These are phyloP conservation scores for Golubevia pallescens DNA, from an alignment of 1,284 basidiomycete genomes.

Conservation along the genomic window DNA sequence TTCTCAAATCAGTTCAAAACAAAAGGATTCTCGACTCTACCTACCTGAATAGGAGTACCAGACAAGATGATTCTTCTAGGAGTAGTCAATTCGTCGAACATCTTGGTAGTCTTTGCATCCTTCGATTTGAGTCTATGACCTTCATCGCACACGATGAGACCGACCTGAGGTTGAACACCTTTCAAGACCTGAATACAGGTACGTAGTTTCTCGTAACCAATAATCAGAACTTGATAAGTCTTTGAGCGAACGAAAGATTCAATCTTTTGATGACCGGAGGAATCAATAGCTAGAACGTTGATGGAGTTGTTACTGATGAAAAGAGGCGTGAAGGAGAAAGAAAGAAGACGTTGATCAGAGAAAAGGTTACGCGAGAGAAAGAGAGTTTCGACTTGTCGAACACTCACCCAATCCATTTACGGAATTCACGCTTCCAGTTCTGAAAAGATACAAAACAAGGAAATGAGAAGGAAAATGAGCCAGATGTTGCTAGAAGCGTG, in stretches of 20 bases:
- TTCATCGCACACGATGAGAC: constrained; percentile 86
- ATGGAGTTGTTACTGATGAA: constrained; percentile 79
- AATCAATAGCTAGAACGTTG: constrained; percentile 80
- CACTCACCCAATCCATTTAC: constrained; percentile 73
- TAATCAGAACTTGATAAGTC: constrained; percentile 81
- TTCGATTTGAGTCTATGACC: constrained; percentile 93
- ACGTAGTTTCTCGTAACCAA: constrained; percentile 90
- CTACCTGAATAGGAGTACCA: constrained; percentile 79
- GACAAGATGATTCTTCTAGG: constrained; percentile 79
- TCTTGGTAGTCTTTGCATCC: constrained; percentile 85
- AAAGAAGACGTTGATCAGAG: too few species aligned
- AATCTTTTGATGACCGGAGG: constrained; percentile 58
- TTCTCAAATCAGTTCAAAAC: too few species aligned
- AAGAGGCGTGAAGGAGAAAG: background rate
- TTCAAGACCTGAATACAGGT: constrained; percentile 65
- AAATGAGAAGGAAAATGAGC: background rate
- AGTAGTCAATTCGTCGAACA: constrained; percentile 82
- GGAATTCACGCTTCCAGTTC: constrained; percentile 96
- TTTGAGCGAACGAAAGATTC: constrained; percentile 64
- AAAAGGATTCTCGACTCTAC: too few species aligned
- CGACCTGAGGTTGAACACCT: constrained; percentile 75
- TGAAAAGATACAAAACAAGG: background rate
- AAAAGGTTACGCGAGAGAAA: too few species aligned
- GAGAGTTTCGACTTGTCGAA: too few species aligned
- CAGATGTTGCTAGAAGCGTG: too few species aligned